A percentile compares a stretch with the other conserved stretches of the same genome.
Evolutionary conservation across 306 rosid genomes (phyloP).

Genomic region (Acmispon strigosus): DNA sequence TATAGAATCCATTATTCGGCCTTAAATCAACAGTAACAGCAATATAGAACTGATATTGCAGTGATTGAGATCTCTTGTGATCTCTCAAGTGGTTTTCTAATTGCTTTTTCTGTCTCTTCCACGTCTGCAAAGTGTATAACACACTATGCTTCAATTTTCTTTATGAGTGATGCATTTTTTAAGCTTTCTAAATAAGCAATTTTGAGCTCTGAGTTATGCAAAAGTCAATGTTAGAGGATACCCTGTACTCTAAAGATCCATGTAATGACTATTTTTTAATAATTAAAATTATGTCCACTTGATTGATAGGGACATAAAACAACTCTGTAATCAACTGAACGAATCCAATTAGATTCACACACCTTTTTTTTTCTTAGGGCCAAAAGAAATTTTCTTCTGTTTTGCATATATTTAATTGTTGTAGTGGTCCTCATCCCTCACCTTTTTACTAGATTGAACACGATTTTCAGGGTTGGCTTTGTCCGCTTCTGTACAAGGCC

Average conservation of each 20-base stretch:
- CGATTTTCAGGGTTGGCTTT: neutral
- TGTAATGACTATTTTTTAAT: neutral
- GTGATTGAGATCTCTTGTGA: slow-evolving; percentile 5
- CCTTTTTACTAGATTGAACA: neutral
- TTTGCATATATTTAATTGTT: neutral
- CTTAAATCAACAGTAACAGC: neutral
- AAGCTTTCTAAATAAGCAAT: neutral
- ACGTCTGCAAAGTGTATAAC: slow-evolving; percentile 3
- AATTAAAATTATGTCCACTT: neutral
- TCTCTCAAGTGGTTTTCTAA: slow-evolving; percentile 18
- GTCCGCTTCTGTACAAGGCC: neutral
- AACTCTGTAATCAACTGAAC: neutral
- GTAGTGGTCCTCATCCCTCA: neutral
- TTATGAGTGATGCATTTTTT: neutral
- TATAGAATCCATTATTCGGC: neutral
- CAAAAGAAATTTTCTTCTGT: neutral
- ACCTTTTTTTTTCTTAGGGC: neutral
- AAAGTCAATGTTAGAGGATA: slow-evolving; percentile 12
- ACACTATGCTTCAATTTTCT: neutral
- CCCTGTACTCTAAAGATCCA: neutral
- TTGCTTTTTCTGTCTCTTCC: slow-evolving; percentile 22
- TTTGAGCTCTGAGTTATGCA: neutral
- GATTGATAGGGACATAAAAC: neutral
- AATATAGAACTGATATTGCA: neutral
- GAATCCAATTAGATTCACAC: slow-evolving; percentile 12